phyloP scores from a whole-genome alignment of 2,329 filamentous ascomycete genomes.

The Ceratocystis diversiconidia region DNA sequence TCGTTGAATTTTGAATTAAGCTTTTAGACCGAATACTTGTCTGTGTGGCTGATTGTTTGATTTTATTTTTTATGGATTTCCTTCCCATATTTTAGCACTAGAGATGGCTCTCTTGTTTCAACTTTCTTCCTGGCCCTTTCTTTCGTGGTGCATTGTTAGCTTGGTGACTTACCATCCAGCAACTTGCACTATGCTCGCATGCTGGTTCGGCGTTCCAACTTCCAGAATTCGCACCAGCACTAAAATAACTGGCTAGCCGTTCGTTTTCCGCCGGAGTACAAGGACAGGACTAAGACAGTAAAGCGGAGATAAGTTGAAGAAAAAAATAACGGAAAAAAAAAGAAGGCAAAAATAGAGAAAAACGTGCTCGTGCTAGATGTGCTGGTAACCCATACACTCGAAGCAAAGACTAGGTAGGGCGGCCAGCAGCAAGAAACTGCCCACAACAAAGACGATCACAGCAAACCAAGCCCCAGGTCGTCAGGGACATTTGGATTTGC shows the following conservation, averaged over 20 bases:
- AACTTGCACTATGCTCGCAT: background rate
- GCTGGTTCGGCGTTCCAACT: background rate
- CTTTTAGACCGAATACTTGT: background rate
- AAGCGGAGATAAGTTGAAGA: slow-evolving; percentile 1
- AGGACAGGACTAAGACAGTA: background rate
- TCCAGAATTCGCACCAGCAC: background rate
- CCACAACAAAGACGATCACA: background rate
- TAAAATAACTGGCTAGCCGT: slow-evolving; percentile 5
- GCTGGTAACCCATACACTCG: background rate
- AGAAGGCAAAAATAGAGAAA: background rate
- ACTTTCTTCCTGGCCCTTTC: background rate
- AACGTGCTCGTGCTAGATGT: background rate
- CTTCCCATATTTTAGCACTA: background rate
- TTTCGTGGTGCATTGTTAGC: background rate
- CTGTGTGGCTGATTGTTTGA: background rate
- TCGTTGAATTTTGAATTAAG: slow-evolving; percentile 2
- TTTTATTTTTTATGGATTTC: background rate
- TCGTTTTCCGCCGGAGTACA: slow-evolving; percentile 1
- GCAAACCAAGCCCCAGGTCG: background rate
- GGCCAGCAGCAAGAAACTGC: background rate
- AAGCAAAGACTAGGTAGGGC: background rate
- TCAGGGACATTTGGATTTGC: too few species aligned
- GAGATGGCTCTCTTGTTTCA: background rate
- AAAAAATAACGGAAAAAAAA: slow-evolving; percentile 1
- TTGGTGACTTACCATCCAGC: background rate